A percentile compares a stretch with the other conserved stretches of the same genome.
Evolutionary conservation across 345 rosid genomes (phyloP).

Genomic region (Lepidium sativum): DNA sequence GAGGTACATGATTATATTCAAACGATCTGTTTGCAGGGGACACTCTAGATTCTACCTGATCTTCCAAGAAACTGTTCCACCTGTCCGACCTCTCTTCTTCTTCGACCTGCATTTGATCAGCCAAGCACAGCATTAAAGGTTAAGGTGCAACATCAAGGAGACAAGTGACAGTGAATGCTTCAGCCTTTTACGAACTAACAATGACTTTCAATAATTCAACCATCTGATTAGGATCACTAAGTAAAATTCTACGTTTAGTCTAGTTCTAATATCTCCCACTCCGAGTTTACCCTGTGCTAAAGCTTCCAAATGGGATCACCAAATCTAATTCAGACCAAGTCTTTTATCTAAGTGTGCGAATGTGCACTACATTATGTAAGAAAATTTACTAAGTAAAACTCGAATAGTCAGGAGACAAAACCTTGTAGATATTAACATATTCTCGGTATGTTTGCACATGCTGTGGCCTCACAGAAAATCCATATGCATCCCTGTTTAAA

Average conservation of each 20-base stretch:
- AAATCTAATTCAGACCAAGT: not conserved
- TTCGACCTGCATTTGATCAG: slow-evolving; percentile 58
- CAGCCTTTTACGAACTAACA: not conserved
- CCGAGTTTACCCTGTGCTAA: not conserved
- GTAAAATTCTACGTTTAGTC: not conserved
- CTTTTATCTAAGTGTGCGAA: not conserved
- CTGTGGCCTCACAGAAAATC: slow-evolving; percentile 95
- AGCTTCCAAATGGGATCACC: not conserved
- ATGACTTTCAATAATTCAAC: not conserved
- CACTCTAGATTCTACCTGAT: slow-evolving; percentile 44
- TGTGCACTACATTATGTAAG: not conserved
- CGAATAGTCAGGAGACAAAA: slow-evolving; percentile 13
- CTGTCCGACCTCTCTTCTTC: slow-evolving; percentile 97
- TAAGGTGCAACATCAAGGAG: not conserved
- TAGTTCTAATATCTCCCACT: not conserved
- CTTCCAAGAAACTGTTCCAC: slow-evolving; percentile 74
- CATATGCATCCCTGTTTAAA: slow-evolving; percentile 86
- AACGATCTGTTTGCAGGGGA: slow-evolving; percentile 31
- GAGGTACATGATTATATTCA: slow-evolving; percentile 27
- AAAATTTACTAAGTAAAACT: not conserved
- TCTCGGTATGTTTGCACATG: slow-evolving; percentile 85
- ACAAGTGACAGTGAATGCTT: not conserved
- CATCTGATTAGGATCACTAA: not conserved
- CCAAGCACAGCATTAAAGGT: not conserved
- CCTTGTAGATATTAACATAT: slow-evolving; percentile 94